A percentile compares a stretch with the other conserved stretches of the same genome.
phyloP scores from a whole-genome alignment of 108 stramenopile genomes.

The Cyclotella sp. region DNA sequence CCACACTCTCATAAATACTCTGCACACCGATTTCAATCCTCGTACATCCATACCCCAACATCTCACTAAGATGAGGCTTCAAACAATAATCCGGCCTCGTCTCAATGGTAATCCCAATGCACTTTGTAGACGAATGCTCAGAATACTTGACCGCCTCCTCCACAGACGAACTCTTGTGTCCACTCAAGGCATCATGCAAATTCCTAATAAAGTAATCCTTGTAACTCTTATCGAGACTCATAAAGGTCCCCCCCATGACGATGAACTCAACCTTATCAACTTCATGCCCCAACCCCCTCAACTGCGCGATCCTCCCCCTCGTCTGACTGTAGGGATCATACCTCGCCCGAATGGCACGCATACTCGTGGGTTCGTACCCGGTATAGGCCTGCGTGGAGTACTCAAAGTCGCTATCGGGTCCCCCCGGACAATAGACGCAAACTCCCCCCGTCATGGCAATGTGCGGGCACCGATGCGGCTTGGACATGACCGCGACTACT shows the following conservation, averaged over 20 bases:
- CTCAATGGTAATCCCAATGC: conserved; percentile 97
- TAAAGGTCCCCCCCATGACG: conserved; percentile 97
- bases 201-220: conserved; percentile 96
- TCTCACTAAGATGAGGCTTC: conserved; percentile 92
- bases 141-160: conserved; percentile 89
- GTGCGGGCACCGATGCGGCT: conserved; percentile 97
- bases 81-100: conserved; percentile 97
- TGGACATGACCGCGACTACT: conserved; percentile 96
- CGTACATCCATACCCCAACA: conserved; percentile 97
- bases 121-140: conserved; percentile 88
- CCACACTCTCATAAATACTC: conserved; percentile 92
- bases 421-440: conserved; percentile 97
- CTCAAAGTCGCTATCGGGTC: conserved; percentile 96
- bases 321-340: conserved; percentile 95
- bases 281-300: conserved; percentile 88
- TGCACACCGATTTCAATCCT: conserved; percentile 99
- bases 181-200: conserved; percentile 93
- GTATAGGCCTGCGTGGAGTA: conserved; percentile 97
- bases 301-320: conserved; percentile 87
- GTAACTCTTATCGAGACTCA: conserved; percentile 88
- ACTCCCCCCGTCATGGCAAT: conserved; percentile 94
- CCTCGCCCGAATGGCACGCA: conserved; percentile 94
- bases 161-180: conserved; percentile 82
- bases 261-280: conserved; percentile 97
- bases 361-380: conserved; percentile 95